Evolutionary conservation across 495 filamentous ascomycete genomes (phyloP), one percentile per base, ranked within the genome.

Genomic region (Xylaria cubensis): DNA sequence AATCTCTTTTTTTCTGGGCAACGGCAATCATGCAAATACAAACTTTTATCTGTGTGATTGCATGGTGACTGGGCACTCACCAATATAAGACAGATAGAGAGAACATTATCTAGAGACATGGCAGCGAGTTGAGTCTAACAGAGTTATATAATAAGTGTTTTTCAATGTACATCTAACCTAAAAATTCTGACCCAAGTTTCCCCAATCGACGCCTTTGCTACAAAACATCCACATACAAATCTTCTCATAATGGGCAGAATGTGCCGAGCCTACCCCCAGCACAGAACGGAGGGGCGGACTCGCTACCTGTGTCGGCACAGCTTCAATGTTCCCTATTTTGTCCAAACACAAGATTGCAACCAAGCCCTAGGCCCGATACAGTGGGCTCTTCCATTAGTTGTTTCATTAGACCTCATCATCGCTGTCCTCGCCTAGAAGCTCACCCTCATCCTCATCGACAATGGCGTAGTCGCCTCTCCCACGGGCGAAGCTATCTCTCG

Each of bases 391-490:
- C 61, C 55, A 67, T 41, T 36, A 17, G 32, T 21, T 10, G 41
- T 39, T 58, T 71, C 21, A 65, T 59, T 82, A 92, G 62, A 90
- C 88, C 72, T 97, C 95, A 77, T 98, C 96, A 61, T 97, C 96
- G 71, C 96, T 97, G 64, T 97, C 96, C 71, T 94, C 93, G 0
- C 95, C 95, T 32, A 98, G 84, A 77, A 98, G 82, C 82, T 97
- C 94, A 69, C 95, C 95, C 82, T 97, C 96, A 79, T 99, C 96
- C 71, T 93, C 90, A 78, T 94, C 94, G 55, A 97, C 93, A 79
- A 92, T 86, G 17, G 90, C 88, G 80, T 98, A 99, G 78, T 97
- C 93, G 8, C 93, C 90, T 64, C 92, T 86, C 10, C 92, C 92
- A 65, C 94, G 90, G 29, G 93, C 91, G 82, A 98, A 98, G 32